Evolutionary conservation across 768 basidiomycete genomes (phyloP), one percentile per base, ranked within the genome.

Genomic region (Tubosaeta sp.): DNA sequence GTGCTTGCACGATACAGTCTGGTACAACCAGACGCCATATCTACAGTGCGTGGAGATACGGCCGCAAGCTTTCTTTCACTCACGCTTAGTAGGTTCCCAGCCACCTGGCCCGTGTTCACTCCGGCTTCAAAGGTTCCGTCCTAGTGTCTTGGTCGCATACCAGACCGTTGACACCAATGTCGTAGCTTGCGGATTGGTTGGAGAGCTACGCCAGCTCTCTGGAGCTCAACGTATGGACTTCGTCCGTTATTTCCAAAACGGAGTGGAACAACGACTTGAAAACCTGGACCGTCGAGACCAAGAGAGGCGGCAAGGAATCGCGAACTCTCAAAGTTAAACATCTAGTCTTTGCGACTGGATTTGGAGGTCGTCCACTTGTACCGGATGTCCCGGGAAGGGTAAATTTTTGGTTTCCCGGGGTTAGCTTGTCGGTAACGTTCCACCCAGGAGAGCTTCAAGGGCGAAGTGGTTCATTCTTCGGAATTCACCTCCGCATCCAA

Each of bases 211-310:
- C 79, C 0, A 71, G 78, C 5, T 63, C 73, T 5, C 71, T 86
- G 31, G 85, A 86, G 50, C 64, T 88, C 37, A 78, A 84, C 51
- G 76, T 83, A 11, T 86, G 84, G 86, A 81, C 77, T 0, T 77
- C 80, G 0, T 71, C 80, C 0, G 70, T 57, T 13, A 71, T 81
- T 19, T 64, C 58, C 17, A 69, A 63, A 27, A 66, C 75, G 11
- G 58, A 58, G 0, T 75, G 75, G 65, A 59, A 76, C 58, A 65
- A 71, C 14, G 54, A 59, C 43, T 68, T 65, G 43, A 65, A 71
- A 35, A 72, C 65, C 4, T 84, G 82, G 82, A 68, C 70, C 17
- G 74, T 81, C 29, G 66, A 64, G 9, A 62, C 82, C 46, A 62
- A 63, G 14, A 66, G 70, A 27, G 65, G 59, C 10, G 67, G 56